Conservation (phyloP, 352 stramenopile species). For the Phytophthora europaea region DNA sequence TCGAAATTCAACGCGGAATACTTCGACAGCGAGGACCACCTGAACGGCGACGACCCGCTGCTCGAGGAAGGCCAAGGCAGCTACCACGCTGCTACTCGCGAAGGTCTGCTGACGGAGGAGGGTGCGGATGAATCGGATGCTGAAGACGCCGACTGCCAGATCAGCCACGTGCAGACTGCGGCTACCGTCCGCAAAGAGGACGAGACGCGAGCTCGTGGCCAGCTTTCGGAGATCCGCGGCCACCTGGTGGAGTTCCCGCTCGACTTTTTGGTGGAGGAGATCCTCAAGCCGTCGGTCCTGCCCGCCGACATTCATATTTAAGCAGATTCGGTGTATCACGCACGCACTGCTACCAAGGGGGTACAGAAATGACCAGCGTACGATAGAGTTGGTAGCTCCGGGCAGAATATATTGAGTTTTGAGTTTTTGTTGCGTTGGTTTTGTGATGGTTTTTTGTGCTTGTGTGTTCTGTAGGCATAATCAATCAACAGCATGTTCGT, state of each 20-base stretch:
- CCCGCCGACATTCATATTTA: constrained; percentile 91
- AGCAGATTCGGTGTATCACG: constrained; percentile 28
- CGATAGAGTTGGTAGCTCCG: constrained; percentile 7
- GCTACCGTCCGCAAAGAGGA: constrained; percentile 85
- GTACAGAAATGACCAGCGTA: constrained; percentile 3
- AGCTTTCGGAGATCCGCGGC: constrained; percentile 86
- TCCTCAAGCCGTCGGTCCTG: constrained; percentile 85
- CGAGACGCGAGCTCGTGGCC: constrained; percentile 71
- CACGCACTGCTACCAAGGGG: neutral
- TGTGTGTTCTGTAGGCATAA: constrained; percentile 4
- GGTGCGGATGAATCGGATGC: constrained; percentile 19
- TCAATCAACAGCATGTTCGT: constrained; percentile 51
- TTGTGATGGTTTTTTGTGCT: constrained; percentile 8
- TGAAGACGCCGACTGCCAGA: constrained; percentile 81
- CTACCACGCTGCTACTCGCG: constrained; percentile 42
- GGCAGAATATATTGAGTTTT: constrained; percentile 19
- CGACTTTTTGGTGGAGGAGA: constrained; percentile 88
- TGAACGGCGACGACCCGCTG: constrained; percentile 64
- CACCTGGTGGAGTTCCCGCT: constrained; percentile 89
- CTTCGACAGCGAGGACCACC: constrained; percentile 68
- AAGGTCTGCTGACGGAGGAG: constrained; percentile 44
- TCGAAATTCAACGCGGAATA: constrained; percentile 86
- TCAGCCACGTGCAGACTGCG: constrained; percentile 85
- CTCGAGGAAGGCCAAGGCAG: constrained; percentile 67
- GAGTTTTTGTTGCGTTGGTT: constrained; percentile 10